A percentile compares a stretch with the other conserved stretches of the same genome.
phyloP scores from a whole-genome alignment of 768 basidiomycete species.

The Chalciporus piperatus region DNA sequence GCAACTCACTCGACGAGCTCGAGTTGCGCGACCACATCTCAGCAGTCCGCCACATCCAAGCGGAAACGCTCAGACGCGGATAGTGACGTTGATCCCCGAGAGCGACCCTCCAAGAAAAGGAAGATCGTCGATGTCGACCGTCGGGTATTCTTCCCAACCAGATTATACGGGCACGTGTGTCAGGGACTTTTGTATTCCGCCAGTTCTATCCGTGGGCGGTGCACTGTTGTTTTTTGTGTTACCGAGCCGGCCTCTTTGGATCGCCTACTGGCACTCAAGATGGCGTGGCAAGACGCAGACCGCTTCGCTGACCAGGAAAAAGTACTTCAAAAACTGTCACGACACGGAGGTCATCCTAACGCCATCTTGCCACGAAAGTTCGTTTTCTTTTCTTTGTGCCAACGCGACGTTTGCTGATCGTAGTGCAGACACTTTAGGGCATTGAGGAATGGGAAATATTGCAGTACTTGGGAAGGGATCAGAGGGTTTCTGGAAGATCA shows the following conservation, averaged over 20 bases:
- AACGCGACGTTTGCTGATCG: neutral
- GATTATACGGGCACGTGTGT: neutral
- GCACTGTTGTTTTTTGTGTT: slow-evolving; percentile 8
- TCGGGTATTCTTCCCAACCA: no score
- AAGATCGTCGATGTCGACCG: no score
- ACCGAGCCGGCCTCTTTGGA: neutral
- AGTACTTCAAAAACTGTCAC: neutral
- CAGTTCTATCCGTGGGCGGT: slow-evolving; percentile 11
- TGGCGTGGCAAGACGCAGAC: slow-evolving; percentile 9
- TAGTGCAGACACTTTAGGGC: slow-evolving; percentile 1
- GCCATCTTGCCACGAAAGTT: slow-evolving; percentile 1
- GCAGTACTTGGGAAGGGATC: no score
- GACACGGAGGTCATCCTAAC: neutral
- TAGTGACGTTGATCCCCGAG: no score
- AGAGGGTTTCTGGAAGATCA: no score
- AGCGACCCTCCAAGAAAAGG: no score
- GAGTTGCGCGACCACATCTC: no score
- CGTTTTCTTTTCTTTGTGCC: neutral
- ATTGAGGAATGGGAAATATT: no score
- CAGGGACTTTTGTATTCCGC: slow-evolving; percentile 5
- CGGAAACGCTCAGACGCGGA: no score
- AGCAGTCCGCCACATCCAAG: no score
- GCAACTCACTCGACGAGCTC: no score
- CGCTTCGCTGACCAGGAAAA: neutral
- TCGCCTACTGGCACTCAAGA: neutral